phyloP scores from a whole-genome alignment of 306 rosid genomes.

The Fragaria ananassa region DNA sequence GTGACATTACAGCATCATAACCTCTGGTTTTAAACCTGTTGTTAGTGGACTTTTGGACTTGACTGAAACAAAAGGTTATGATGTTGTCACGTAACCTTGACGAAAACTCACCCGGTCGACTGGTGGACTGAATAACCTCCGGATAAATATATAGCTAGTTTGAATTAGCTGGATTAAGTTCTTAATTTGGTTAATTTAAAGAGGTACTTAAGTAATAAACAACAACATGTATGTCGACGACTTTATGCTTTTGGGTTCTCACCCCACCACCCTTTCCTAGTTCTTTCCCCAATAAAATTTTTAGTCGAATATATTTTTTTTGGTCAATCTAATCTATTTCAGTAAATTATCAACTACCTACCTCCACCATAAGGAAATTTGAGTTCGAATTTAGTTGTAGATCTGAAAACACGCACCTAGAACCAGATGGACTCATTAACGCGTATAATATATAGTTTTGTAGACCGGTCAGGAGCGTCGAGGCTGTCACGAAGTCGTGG shows the following conservation, averaged over 20 bases:
- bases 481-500: background rate
- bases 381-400: background rate
- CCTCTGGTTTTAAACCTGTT: no score
- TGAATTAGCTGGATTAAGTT: background rate
- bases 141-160: background rate
- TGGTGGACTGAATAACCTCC: no score
- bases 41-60: no score
- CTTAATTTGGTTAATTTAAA: background rate
- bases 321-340: no score
- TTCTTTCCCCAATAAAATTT: background rate
- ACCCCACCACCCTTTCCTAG: background rate
- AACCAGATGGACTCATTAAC: background rate
- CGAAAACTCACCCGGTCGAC: no score
- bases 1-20: no score
- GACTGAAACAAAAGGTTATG: no score
- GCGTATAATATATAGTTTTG: background rate
- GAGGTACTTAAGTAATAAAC: background rate
- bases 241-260: constrained; percentile 7
- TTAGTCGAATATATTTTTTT: background rate
- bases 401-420: background rate
- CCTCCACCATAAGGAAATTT: background rate
- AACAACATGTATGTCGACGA: background rate
- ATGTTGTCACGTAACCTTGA: no score
- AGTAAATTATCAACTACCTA: background rate
- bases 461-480: background rate